phyloP scores from a whole-genome alignment of 768 basidiomycete genomes.

The Leccinellum luteum region DNA sequence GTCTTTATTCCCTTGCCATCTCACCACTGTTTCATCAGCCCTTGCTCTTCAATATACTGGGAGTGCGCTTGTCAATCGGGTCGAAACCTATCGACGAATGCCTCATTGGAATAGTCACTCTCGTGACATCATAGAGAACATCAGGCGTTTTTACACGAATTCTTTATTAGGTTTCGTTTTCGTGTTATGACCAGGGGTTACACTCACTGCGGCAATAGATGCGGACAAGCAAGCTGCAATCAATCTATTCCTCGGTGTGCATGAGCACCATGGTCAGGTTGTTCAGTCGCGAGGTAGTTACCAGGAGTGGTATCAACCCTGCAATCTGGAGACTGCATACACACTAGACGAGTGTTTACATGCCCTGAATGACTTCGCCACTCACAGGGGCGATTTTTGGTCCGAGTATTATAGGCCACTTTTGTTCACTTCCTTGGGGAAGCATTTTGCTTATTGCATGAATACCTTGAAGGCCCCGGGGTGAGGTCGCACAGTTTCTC shows the following conservation, averaged over 20 bases:
- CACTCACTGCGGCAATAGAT: conserved; percentile 45
- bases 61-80: conserved; percentile 91
- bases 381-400: conserved; percentile 73
- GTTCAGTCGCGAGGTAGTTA: conserved; percentile 66
- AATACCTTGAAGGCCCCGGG: conserved; percentile 83
- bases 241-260: conserved; percentile 90
- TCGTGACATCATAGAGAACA: conserved; percentile 92
- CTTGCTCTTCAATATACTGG: conserved; percentile 97
- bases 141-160: conserved; percentile 93
- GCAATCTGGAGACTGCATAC: conserved; percentile 68
- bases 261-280: conserved; percentile 51
- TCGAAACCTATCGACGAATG: conserved; percentile 93
- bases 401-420: conserved; percentile 85
- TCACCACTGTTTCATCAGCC: conserved; percentile 43
- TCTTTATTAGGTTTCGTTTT: conserved; percentile 70
- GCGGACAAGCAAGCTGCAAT: conserved; percentile 97
- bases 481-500: conserved; percentile 37
- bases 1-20: background rate
- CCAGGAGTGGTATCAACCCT: conserved; percentile 79
- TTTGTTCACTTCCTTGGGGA: conserved; percentile 79
- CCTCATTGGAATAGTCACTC: conserved; percentile 98
- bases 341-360: conserved; percentile 60
- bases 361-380: conserved; percentile 59
- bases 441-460: conserved; percentile 93
- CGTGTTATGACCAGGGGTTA: background rate